Percentiles rank a stretch among this genome's conserved stretches.
phyloP scores from a whole-genome alignment of 805 yeast species.

The Yarrowia bubula region DNA sequence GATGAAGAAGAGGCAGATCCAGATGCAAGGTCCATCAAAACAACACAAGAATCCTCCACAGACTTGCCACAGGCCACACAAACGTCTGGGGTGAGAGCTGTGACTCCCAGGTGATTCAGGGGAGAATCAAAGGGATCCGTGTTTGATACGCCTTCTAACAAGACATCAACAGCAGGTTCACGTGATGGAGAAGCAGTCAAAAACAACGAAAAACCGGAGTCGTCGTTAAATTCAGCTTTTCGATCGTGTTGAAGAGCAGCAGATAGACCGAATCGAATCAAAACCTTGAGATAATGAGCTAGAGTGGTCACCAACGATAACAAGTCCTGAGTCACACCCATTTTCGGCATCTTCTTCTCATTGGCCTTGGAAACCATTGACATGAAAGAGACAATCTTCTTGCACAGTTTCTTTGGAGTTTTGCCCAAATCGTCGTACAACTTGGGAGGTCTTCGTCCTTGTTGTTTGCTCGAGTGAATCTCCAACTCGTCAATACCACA shows the following conservation, averaged over 20 bases:
- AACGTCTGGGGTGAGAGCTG: constrained; percentile 59
- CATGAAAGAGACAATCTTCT: constrained; percentile 85
- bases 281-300: constrained; percentile 86
- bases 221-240: constrained; percentile 41
- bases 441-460: neutral
- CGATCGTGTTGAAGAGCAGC: constrained; percentile 56
- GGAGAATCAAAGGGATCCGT: constrained; percentile 36
- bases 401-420: constrained; percentile 83
- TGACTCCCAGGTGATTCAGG: constrained; percentile 32
- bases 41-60: constrained; percentile 80
- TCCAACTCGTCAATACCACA: constrained; percentile 27
- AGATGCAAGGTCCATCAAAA: constrained; percentile 43
- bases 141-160: neutral
- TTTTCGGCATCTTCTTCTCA: constrained; percentile 30
- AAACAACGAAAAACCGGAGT: neutral
- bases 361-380: constrained; percentile 70
- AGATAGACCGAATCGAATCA: constrained; percentile 76
- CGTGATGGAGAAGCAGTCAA: neutral
- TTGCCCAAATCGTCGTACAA: constrained; percentile 37
- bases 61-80: constrained; percentile 71
- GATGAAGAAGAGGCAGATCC: neutral
- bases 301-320: constrained; percentile 82
- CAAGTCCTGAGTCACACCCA: constrained; percentile 43
- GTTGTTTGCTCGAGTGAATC: constrained; percentile 18
- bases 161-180: constrained; percentile 4